Base-by-base conservation (phyloP, 495 filamentous ascomycete genomes). In the Massariosphaeria phaeospora region DNA sequence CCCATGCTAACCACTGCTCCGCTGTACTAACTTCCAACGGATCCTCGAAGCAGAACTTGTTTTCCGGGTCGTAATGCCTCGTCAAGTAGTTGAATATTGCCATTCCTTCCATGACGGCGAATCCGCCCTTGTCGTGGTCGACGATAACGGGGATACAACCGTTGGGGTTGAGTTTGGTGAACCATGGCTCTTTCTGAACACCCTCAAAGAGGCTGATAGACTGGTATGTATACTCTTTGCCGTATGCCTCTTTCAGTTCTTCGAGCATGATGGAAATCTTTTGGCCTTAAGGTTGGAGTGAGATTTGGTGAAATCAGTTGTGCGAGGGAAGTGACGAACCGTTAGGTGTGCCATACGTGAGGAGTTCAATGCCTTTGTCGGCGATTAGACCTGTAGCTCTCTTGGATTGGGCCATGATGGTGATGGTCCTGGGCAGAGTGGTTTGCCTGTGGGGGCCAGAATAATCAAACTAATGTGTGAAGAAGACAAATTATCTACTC, bases 251-350 rank as follows among this genome's bases (percentile, higher is more conserved):
- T 29, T 29, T 41, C n/a, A 54, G 24, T 25, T 54, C 50, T 24
- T 44, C 26, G 12, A 54, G 38, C 12, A 54, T 26, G 40, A 54
- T 44, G 15, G 39, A 33, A 18, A 45, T 20, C 36, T 54, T 54
- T 24, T 20, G 26, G 15, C 48, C 47, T 50, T 29, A 10, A 23
- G 12, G 41, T 9, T 40, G 36, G 9, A 20, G 9, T 13, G 17
- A 23, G 10, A 45, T 5, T 27, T 21, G 41, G 6, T 6, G 41
- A 27, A 23, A 9, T 8, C 17, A 27, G 17, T 10, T 9, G 7
- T 21, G 41, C 8, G 41, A 26, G 9, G 17, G 18, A 10, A 9
- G n/a, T 10, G 5, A 21, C 41, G 8, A 9, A 45, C 44, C 29
- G 29, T 50, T 36, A 12, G 47, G 33, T 24, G 47, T 50, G 7